These are phyloP conservation scores for Clarireedia paspali DNA, from an alignment of 2,329 filamentous ascomycete species.

Conservation along the genomic window DNA sequence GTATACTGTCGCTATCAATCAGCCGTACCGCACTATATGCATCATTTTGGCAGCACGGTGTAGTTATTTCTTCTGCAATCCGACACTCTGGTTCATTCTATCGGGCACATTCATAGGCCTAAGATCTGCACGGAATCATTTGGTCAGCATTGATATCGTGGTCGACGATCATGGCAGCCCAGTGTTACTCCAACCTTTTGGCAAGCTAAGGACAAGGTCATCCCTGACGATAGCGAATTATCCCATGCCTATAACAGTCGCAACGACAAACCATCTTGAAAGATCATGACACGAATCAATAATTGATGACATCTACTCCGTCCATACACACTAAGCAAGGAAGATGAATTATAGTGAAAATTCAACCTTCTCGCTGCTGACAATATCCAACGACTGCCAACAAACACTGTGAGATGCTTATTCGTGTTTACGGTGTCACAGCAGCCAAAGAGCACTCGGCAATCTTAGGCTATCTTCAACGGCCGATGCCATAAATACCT, in stretches of 20 bases:
- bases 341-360: not conserved
- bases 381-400: too few relatives aligned
- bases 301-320: not conserved
- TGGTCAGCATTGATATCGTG: conserved; percentile 3
- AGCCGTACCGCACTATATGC: too few relatives aligned
- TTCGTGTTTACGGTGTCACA: not conserved
- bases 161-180: conserved; percentile 14
- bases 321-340: not conserved
- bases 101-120: not conserved
- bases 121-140: conserved; percentile 5
- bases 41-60: too few relatives aligned
- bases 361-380: too few relatives aligned
- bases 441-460: not conserved
- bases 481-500: not conserved
- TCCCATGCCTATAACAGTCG: not conserved
- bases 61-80: conserved; percentile 8
- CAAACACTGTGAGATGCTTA: too few relatives aligned
- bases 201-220: not conserved
- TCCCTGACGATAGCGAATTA: conserved; percentile 13
- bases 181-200: conserved; percentile 7
- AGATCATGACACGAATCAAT: not conserved
- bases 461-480: not conserved
- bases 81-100: conserved; percentile 16
- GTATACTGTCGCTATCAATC: too few relatives aligned
- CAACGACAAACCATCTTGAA: not conserved